phyloP scores from a whole-genome alignment of 306 rosid species.

The Alnus glutinosa region DNA sequence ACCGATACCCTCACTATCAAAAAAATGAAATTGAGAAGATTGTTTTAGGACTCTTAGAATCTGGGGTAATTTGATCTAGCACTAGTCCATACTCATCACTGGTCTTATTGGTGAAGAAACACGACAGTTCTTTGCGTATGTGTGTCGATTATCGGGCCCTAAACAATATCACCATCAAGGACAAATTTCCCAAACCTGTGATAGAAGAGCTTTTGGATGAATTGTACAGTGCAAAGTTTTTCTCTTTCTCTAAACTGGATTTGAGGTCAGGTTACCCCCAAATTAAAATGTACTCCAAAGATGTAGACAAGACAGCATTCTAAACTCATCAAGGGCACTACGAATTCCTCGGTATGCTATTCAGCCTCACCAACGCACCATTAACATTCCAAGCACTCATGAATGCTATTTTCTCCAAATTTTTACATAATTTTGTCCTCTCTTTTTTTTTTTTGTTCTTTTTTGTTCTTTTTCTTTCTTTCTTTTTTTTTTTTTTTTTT shows the following conservation, averaged over 20 bases:
- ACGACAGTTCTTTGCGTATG: neutral
- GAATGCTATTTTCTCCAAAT: neutral
- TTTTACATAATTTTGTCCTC: no score
- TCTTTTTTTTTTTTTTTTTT: no score
- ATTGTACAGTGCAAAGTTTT: neutral
- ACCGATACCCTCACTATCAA: neutral
- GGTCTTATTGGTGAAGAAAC: neutral
- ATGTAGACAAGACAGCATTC: neutral
- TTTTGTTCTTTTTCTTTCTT: no score
- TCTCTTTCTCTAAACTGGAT: neutral
- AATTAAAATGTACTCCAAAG: neutral
- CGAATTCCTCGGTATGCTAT: no score
- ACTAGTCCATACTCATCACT: neutral
- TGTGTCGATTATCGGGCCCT: no score
- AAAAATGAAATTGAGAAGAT: neutral
- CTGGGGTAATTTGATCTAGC: neutral
- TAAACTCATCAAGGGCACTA: neutral
- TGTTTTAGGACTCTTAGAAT: neutral
- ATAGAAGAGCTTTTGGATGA: neutral
- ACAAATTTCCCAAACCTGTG: no score
- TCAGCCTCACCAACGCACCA: neutral
- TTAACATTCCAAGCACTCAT: neutral
- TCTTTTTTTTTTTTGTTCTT: no score
- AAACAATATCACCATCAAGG: no score
- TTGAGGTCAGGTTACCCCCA: neutral